Percentiles rank a stretch among this genome's conserved stretches.
Conservation (phyloP, 1,284 basidiomycete genomes). For the Apiotrichum sp. region DNA sequence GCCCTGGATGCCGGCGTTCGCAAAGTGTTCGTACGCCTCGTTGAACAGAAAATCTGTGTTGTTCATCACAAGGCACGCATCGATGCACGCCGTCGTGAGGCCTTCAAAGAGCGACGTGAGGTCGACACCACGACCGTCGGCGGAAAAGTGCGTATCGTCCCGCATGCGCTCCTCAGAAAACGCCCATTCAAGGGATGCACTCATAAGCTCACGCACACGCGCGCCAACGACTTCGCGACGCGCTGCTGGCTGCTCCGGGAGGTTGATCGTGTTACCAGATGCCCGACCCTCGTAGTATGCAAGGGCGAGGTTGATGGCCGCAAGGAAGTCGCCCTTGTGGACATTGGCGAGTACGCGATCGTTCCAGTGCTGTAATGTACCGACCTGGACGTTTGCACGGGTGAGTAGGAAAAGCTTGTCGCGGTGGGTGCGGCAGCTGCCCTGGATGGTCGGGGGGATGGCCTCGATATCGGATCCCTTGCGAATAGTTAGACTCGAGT, state of each 20-base stretch:
- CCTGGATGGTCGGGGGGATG: conserved; percentile 49
- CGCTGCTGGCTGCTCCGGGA: conserved; percentile 61
- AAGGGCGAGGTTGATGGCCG: conserved; percentile 79
- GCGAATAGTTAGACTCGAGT: conserved; percentile 14
- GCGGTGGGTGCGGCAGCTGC: conserved; percentile 75
- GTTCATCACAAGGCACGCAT: conserved; percentile 72
- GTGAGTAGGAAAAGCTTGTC: conserved; percentile 80
- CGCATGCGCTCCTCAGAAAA: conserved; percentile 92
- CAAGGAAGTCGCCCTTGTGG: conserved; percentile 78
- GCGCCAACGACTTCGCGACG: conserved; percentile 64
- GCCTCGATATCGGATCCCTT: background rate
- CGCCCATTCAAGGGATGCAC: conserved; percentile 77
- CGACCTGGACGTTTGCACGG: conserved; percentile 61
- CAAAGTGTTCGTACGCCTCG: conserved; percentile 84
- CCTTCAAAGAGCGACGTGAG: conserved; percentile 83
- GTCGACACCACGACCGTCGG: conserved; percentile 84
- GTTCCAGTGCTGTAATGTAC: conserved; percentile 89
- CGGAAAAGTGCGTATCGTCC: conserved; percentile 74
- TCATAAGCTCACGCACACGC: conserved; percentile 75
- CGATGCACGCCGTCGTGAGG: conserved; percentile 72
- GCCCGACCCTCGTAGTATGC: conserved; percentile 76
- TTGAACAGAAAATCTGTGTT: conserved; percentile 85
- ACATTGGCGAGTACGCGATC: conserved; percentile 83
- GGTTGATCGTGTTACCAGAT: conserved; percentile 78
- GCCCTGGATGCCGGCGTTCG: conserved; percentile 73